Conservation (phyloP, 495 filamentous ascomycete genomes). For the Penicillium samsonianum region DNA sequence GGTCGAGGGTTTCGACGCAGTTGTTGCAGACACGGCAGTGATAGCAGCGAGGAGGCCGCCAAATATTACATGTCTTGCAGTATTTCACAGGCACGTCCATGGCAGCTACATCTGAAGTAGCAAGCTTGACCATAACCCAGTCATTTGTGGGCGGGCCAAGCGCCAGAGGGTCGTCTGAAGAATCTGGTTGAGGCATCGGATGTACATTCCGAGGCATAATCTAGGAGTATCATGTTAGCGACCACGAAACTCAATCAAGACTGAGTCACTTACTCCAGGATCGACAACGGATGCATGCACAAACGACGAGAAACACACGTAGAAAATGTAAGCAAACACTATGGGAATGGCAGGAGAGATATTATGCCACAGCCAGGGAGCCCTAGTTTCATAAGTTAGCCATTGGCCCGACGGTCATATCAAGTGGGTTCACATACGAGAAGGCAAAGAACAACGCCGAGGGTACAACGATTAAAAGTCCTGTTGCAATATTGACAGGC, state of each 20-base stretch:
- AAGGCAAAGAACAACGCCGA: constrained; percentile 79
- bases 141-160: constrained; percentile 83
- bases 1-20: constrained; percentile 95
- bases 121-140: constrained; percentile 86
- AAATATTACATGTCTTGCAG: constrained; percentile 94
- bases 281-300: constrained; percentile 88
- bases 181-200: constrained; percentile 55
- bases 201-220: constrained; percentile 86
- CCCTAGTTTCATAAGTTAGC: constrained; percentile 44
- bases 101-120: constrained; percentile 68
- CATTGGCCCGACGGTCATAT: not conserved
- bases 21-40: constrained; percentile 97
- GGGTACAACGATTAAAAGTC: constrained; percentile 73
- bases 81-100: constrained; percentile 99
- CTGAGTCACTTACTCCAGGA: constrained; percentile 72
- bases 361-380: constrained; percentile 86
- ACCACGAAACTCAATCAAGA: constrained; percentile 17
- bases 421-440: constrained; percentile 54
- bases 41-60: constrained; percentile 92
- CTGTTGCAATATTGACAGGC: constrained; percentile 91
- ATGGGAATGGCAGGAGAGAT: constrained; percentile 91
- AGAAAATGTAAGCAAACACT: constrained; percentile 85
- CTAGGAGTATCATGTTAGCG: constrained; percentile 39
- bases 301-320: constrained; percentile 88
- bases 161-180: constrained; percentile 72